Base-by-base conservation (phyloP, 2,329 filamentous ascomycete species). In the Aspergillus floridensis region DNA sequence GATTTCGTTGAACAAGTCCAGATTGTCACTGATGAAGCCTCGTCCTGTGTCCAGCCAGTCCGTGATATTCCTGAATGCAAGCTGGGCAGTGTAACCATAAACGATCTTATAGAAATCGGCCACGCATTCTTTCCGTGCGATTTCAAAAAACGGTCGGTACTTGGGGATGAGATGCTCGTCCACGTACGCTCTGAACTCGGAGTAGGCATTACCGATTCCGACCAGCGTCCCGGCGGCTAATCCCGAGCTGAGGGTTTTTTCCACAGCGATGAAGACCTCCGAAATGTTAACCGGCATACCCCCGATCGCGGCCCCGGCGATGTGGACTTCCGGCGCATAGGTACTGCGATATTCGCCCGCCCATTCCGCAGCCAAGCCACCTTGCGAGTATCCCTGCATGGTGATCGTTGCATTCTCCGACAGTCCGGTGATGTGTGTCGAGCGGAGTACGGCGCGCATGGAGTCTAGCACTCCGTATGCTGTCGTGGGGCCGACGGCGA, bases 251-350 rank as follows among this genome's bases (percentile, higher is more conserved):
- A 44, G 14, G 16, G 14, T 44, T 8, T 44, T 44, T 19, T 44
- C 38, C 7, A 19, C 38, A 14, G 4, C 38, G 6, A n/a, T 3
- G 16, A 44, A 44, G 38, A 19, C 38, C 38, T 44, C 16, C 2
- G 38, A 44, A 1, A 56, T 51, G 8, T 56, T 56, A 5, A 31
- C 14, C 1, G 54, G 54, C 8, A 49, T 24, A n/a, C 54, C 54
- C 16, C 54, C 54, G 2, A 56, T 50, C 3, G 54, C 54, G n/a
- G 54, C 54, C n/a, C 46, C 54, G 3, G 22, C 26, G 16, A 56
- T 56, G 16, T 41, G 54, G 4, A 56, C 19, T 4, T 56, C 47
- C 12, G 54, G 54, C 10, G 54, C 54, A 8, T 56, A 56, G 1
- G 19, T 14, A 8, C 38, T 12, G 38, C 16, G 38, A 44, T n/a